Base-by-base conservation (phyloP, 1,139 yeast genomes). In the Debaryomyces robertsiae region DNA sequence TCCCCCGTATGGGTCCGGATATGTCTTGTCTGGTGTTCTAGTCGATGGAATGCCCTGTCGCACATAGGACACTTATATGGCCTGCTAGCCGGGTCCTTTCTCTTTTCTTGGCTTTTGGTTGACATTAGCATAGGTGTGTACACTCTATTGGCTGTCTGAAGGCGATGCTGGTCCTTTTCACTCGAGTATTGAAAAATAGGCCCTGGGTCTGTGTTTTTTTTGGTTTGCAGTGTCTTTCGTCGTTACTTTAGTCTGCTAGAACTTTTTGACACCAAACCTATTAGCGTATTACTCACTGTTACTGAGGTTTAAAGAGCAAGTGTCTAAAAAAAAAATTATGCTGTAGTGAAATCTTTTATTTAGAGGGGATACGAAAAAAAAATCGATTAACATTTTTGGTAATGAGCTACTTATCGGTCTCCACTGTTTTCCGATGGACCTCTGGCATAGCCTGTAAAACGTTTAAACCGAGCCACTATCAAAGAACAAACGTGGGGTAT, bases 1-100 rank as follows among this genome's bases (percentile, higher is more conserved):
- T 90, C 97, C 27, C 98, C 98, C 0, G 98, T 91, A 59, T 91
- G 98, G 5, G 97, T 91, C 46, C 97, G 72, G 40, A 91, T 86
- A 59, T 91, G 98, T 54, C 98, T 79, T 13, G 96, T 90, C 60
- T 89, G 96, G 63, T 91, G 98, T 61, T 91, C 98, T 37, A 90
- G 68, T 38, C 98, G 74, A 58, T 89, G 95, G 60, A 91, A 91
- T 1, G 96, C 95, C 67, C 91, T 88, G 42, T 84, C 85, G 64
- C 98, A 91, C 58, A 86, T 77, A 13, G 96, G 91, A 56, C 98
- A 91, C 60, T 88, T 86, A 70, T 87, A 90, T 3, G 97, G 97
- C 50, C 94, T 59, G 9, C 61, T 56, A 27, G 52, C 38, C 7
- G 65, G 63, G 40, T 63, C 68, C 46, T 60, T 61, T 40, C 53